Evolutionary conservation across 202 grass and related monocot genomes (phyloP).

Genomic region (Schoenoplectus tabernaemontani): DNA sequence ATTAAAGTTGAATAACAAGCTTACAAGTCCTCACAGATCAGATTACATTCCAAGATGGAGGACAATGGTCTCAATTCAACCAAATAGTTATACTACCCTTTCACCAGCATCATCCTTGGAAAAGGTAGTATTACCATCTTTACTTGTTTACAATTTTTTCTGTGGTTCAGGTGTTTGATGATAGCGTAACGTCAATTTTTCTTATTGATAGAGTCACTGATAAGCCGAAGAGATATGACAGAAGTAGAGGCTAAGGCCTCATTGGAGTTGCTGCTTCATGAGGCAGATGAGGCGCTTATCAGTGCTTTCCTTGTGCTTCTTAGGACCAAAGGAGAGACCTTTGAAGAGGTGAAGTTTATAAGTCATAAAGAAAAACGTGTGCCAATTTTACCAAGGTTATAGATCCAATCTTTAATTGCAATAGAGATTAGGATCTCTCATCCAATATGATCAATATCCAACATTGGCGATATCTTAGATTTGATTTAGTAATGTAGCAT

Average conservation of each 20-base stretch:
- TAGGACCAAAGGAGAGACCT: conserved; percentile 40
- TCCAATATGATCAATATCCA: background rate
- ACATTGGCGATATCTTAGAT: too few species aligned
- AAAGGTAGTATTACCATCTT: background rate
- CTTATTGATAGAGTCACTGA: conserved; percentile 27
- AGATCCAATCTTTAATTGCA: background rate
- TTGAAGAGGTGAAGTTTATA: conserved; percentile 29
- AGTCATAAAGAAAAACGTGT: background rate
- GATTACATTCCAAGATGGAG: background rate
- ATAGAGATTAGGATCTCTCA: background rate
- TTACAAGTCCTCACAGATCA: background rate
- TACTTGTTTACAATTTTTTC: background rate
- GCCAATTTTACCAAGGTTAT: background rate
- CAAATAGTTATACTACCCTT: background rate
- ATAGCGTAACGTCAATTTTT: background rate
- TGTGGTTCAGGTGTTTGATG: background rate
- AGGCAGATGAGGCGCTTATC: conserved; percentile 33
- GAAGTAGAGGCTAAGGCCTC: conserved; percentile 29
- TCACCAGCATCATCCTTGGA: background rate
- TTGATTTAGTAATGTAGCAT: too few species aligned
- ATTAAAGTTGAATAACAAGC: background rate
- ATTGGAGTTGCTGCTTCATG: conserved; percentile 16
- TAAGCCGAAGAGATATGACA: conserved; percentile 21
- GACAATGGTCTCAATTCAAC: background rate
- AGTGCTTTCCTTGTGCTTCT: conserved; percentile 43